Conservation (phyloP, 2,329 filamentous ascomycete genomes). For the Aspergillus calidoustus region DNA sequence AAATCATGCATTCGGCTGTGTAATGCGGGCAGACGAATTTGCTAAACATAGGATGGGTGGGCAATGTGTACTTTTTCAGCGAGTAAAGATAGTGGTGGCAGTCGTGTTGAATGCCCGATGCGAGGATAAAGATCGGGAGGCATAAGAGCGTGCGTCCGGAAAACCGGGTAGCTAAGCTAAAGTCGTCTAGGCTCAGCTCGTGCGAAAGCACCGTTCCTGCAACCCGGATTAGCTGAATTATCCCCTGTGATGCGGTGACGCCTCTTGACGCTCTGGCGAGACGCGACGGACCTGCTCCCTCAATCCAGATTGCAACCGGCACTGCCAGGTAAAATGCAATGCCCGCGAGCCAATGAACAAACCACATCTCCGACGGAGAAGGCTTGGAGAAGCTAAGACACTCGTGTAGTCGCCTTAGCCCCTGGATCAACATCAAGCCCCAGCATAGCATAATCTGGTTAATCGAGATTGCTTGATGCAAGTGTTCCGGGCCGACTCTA, state of each 20-base stretch:
- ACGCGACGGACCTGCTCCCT: slow-evolving; percentile 67
- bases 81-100: slow-evolving; percentile 72
- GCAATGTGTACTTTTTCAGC: slow-evolving; percentile 82
- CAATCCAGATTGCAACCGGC: slow-evolving; percentile 80
- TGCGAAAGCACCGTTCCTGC: slow-evolving; percentile 39
- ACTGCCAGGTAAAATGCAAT: slow-evolving; percentile 76
- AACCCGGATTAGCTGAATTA: slow-evolving; percentile 1
- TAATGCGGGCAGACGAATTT: slow-evolving; percentile 86
- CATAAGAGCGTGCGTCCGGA: slow-evolving; percentile 60
- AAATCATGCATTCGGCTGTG: slow-evolving; percentile 83
- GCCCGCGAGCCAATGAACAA: slow-evolving; percentile 81
- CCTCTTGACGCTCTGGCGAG: background rate
- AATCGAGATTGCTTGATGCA: slow-evolving; percentile 57
- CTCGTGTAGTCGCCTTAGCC: slow-evolving; percentile 75
- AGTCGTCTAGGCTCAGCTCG: slow-evolving; percentile 39
- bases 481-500: slow-evolving; percentile 42
- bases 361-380: slow-evolving; percentile 79
- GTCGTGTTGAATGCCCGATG: slow-evolving; percentile 74
- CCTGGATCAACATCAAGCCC: slow-evolving; percentile 76
- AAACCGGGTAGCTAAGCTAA: slow-evolving; percentile 46
- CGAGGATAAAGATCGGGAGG: slow-evolving; percentile 68
- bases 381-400: slow-evolving; percentile 67
- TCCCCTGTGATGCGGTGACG: background rate
- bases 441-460: slow-evolving; percentile 70
- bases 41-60: slow-evolving; percentile 72